Evolutionary conservation across 2,329 filamentous ascomycete species (phyloP).

Genomic region (Fusarium floridanum): DNA sequence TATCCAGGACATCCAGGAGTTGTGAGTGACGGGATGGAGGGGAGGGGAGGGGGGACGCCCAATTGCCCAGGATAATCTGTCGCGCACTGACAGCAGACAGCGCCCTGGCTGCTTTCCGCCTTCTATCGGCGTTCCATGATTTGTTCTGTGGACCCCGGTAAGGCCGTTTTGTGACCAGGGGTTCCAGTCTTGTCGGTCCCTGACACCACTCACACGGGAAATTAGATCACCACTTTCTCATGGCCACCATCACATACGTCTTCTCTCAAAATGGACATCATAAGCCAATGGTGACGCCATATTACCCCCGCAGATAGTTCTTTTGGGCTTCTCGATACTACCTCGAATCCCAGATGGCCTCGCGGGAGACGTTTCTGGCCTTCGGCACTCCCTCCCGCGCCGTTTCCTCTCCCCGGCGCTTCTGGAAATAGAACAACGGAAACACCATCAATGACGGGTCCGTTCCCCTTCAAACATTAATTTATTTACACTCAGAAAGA

Average conservation of each 20-base stretch:
- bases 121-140: constrained; percentile 41
- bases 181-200: constrained; percentile 28
- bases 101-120: constrained; percentile 13
- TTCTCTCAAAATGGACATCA: constrained; percentile 41
- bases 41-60: not conserved
- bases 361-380: constrained; percentile 21
- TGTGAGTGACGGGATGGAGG: constrained; percentile 6
- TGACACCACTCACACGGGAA: constrained; percentile 42
- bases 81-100: constrained; percentile 33
- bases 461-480: constrained; percentile 42
- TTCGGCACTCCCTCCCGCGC: constrained; percentile 27
- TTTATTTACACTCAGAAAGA: constrained; percentile 38
- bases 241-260: constrained; percentile 36
- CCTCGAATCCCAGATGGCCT: constrained; percentile 18
- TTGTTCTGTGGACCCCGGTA: constrained; percentile 44
- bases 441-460: constrained; percentile 33
- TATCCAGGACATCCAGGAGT: constrained; percentile 24
- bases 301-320: constrained; percentile 38
- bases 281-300: constrained; percentile 40
- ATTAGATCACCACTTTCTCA: constrained; percentile 39
- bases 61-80: constrained; percentile 20
- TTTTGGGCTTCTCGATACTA: constrained; percentile 32
- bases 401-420: constrained; percentile 30
- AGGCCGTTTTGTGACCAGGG: constrained; percentile 41
- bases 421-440: constrained; percentile 47